phyloP scores from a whole-genome alignment of 768 basidiomycete species.

The Suillus lakei region DNA sequence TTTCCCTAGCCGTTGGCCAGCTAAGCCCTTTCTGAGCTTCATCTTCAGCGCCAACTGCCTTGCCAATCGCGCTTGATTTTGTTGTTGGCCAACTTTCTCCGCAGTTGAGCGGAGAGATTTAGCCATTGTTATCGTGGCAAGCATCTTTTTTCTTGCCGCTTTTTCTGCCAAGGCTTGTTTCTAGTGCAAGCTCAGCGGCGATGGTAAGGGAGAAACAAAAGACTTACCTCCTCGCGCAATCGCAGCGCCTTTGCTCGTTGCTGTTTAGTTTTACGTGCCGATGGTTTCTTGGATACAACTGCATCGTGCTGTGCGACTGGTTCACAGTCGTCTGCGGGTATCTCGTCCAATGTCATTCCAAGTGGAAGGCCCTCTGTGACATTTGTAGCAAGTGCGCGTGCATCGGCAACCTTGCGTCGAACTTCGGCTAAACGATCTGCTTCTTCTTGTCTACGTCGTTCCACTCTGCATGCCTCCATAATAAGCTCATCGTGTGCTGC shows the following conservation, averaged over 20 bases:
- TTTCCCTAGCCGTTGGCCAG: constrained; percentile 79
- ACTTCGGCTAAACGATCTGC: constrained; percentile 56
- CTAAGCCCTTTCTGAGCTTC: constrained; percentile 65
- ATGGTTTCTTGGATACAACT: constrained; percentile 43
- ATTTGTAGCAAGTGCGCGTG: constrained; percentile 39
- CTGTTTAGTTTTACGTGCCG: constrained; percentile 59
- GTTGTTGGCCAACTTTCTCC: constrained; percentile 40
- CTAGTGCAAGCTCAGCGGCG: constrained; percentile 36
- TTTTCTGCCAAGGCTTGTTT: constrained; percentile 68
- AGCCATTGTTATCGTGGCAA: constrained; percentile 59
- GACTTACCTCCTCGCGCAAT: constrained; percentile 63
- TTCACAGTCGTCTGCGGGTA: constrained; percentile 45
- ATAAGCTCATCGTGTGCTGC: constrained; percentile 76
- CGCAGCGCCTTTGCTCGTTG: constrained; percentile 73
- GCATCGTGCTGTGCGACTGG: constrained; percentile 35
- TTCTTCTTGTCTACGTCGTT: constrained; percentile 59
- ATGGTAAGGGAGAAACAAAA: not conserved
- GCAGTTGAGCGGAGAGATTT: constrained; percentile 54
- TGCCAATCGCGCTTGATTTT: constrained; percentile 40
- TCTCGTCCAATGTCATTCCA: constrained; percentile 70
- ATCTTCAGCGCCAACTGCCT: constrained; percentile 50
- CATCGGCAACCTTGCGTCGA: constrained; percentile 60
- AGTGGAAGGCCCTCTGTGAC: constrained; percentile 44
- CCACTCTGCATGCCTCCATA: constrained; percentile 65
- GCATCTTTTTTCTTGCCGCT: constrained; percentile 61